Evolutionary conservation across 139 green algal species (phyloP).

Genomic region (Chlorella sp.): DNA sequence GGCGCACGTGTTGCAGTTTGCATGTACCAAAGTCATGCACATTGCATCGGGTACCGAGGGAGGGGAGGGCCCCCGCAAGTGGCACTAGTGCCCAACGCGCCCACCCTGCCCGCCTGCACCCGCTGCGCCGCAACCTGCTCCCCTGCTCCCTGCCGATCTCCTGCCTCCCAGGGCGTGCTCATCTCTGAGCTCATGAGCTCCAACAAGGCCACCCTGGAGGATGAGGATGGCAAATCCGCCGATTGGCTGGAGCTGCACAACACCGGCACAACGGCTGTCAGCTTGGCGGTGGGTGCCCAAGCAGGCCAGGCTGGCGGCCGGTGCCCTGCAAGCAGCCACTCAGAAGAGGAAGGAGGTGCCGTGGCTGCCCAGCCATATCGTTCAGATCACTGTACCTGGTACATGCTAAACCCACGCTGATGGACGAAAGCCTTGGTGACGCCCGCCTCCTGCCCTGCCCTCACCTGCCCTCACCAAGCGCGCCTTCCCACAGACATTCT

Average conservation of each 20-base stretch:
- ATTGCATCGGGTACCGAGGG: too few species aligned
- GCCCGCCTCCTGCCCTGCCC: not conserved
- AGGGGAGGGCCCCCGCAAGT: too few species aligned
- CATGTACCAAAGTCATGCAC: too few species aligned
- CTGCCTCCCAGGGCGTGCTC: not conserved
- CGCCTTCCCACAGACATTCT: not conserved
- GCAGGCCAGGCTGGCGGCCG: not conserved
- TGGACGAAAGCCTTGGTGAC: not conserved
- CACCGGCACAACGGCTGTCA: conserved; percentile 3
- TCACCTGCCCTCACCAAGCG: not conserved
- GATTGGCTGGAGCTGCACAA: conserved; percentile 58
- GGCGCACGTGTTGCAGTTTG: too few species aligned
- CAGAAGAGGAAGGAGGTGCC: not conserved
- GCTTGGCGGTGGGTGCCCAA: conserved; percentile 27
- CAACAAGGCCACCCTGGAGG: conserved; percentile 28
- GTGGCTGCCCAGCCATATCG: too few species aligned
- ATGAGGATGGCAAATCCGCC: conserved; percentile 26
- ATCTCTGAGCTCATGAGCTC: conserved; percentile 29
- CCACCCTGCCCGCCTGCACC: not conserved
- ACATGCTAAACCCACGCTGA: too few species aligned
- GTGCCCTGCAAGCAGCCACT: not conserved
- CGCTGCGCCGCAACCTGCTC: not conserved
- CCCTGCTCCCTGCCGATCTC: not conserved
- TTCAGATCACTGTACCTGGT: not conserved
- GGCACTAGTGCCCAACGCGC: too few species aligned